phyloP scores from a whole-genome alignment of 345 rosid genomes.

The Xanthoceras sorbifolium region DNA sequence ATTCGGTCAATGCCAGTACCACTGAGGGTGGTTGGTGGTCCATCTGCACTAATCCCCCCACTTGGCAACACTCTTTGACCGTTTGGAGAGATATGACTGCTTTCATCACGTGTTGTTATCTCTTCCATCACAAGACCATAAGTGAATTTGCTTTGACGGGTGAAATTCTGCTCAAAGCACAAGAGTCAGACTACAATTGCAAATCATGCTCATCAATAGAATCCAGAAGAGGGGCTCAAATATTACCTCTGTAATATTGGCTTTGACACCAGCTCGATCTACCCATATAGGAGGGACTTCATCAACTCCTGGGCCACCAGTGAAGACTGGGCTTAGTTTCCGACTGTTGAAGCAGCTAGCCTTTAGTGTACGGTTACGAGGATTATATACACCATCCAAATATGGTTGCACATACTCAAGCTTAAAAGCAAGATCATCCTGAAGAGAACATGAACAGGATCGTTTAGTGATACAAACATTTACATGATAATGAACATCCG shows the following conservation, averaged over 20 bases:
- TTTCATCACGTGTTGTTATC: conserved; percentile 95
- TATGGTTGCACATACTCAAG: conserved; percentile 98
- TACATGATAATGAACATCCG: not conserved
- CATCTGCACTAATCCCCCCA: conserved; percentile 99
- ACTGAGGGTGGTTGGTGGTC: conserved; percentile 98
- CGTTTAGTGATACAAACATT: not conserved
- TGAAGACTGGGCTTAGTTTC: conserved; percentile 95
- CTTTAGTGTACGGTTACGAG: conserved; percentile 84
- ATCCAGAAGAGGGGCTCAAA: not conserved
- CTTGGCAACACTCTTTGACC: conserved; percentile 95
- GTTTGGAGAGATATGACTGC: conserved; percentile 81
- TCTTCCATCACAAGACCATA: conserved; percentile 99
- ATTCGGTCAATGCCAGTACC: conserved; percentile 92
- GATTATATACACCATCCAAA: conserved; percentile 77
- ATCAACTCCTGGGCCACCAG: conserved; percentile 96
- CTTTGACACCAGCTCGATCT: conserved; percentile 93
- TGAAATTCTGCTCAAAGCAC: conserved; percentile 68
- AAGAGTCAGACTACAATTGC: conserved; percentile 16
- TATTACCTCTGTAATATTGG: conserved; percentile 92
- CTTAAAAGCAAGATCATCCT: conserved; percentile 99
- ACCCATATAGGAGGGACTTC: conserved; percentile 99
- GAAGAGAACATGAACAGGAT: conserved; percentile 20
- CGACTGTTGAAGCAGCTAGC: conserved; percentile 95
- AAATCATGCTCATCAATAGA: conserved; percentile 3
- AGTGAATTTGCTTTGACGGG: conserved; percentile 96